Conservation (phyloP, 2,329 filamentous ascomycete species). For the Aureobasidium mangrovei region DNA sequence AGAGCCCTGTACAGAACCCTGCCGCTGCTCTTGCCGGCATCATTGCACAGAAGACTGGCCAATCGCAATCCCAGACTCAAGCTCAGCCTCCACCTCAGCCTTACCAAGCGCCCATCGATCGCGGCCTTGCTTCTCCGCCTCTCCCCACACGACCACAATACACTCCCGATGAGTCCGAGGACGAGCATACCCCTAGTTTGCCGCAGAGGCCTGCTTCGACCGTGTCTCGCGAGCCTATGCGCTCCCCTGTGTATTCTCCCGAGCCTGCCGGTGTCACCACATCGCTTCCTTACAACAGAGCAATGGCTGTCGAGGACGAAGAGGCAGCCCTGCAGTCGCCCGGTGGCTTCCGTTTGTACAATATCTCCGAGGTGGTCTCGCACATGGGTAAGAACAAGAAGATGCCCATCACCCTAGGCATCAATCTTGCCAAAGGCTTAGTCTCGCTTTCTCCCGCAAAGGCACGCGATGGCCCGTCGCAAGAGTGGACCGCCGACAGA, state of each 20-base stretch:
- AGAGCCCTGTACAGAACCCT: slow-evolving; percentile 35
- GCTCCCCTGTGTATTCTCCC: slow-evolving; percentile 31
- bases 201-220: slow-evolving; percentile 55
- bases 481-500: slow-evolving; percentile 90
- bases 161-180: slow-evolving; percentile 60
- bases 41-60: slow-evolving; percentile 40
- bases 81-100: slow-evolving; percentile 14
- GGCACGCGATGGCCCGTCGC: slow-evolving; percentile 68
- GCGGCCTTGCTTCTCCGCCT: slow-evolving; percentile 40
- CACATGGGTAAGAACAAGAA: slow-evolving; percentile 96
- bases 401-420: slow-evolving; percentile 93
- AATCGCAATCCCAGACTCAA: slow-evolving; percentile 22
- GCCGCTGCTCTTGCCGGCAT: slow-evolving; percentile 50
- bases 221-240: slow-evolving; percentile 38
- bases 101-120: slow-evolving; percentile 14
- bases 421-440: slow-evolving; percentile 78
- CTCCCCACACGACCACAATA: slow-evolving; percentile 48
- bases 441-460: slow-evolving; percentile 89
- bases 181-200: slow-evolving; percentile 51
- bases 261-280: slow-evolving; percentile 36
- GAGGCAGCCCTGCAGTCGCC: slow-evolving; percentile 47
- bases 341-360: slow-evolving; percentile 86
- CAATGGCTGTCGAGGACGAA: slow-evolving; percentile 32
- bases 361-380: slow-evolving; percentile 96
- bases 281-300: slow-evolving; percentile 49